Conservation (phyloP, 352 stramenopile species). For the Phytophthora ohioensis region DNA sequence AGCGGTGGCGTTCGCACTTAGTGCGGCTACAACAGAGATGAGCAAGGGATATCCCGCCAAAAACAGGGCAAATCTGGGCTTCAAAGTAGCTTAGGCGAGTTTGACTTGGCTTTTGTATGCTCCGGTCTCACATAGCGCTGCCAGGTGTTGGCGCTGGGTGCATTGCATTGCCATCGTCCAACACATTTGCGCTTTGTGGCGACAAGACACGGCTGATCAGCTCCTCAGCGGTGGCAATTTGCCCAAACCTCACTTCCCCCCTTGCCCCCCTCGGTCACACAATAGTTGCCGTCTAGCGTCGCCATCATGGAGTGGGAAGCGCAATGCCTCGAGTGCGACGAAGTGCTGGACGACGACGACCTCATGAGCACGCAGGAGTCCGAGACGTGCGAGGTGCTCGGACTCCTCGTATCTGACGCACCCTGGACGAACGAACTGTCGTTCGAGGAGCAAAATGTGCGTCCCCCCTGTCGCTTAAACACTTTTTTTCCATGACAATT, state of each 20-base stretch:
- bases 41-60: constrained; percentile 30
- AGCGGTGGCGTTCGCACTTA: constrained; percentile 9
- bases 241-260: constrained; percentile 10
- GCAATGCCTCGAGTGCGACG: constrained; percentile 79
- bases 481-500: background rate
- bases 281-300: constrained; percentile 11
- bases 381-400: constrained; percentile 26
- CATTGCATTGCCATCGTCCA: constrained; percentile 41
- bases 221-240: constrained; percentile 1
- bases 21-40: constrained; percentile 22
- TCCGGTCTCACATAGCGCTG: constrained; percentile 29
- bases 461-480: constrained; percentile 11
- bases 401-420: constrained; percentile 23
- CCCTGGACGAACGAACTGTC: constrained; percentile 42
- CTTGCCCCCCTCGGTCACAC: background rate
- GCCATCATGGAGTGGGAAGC: constrained; percentile 65
- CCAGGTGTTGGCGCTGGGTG: constrained; percentile 23
- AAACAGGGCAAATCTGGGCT: constrained; percentile 24
- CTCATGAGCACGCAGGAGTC: constrained; percentile 53
- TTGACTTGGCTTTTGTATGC: constrained; percentile 33
- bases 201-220: constrained; percentile 17
- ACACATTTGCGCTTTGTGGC: constrained; percentile 39
- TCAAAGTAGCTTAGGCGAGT: constrained; percentile 7
- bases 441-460: constrained; percentile 54
- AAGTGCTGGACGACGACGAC: constrained; percentile 80